Conservation (phyloP, 2,329 filamentous ascomycete species). For the Grosmannia clavigera region DNA sequence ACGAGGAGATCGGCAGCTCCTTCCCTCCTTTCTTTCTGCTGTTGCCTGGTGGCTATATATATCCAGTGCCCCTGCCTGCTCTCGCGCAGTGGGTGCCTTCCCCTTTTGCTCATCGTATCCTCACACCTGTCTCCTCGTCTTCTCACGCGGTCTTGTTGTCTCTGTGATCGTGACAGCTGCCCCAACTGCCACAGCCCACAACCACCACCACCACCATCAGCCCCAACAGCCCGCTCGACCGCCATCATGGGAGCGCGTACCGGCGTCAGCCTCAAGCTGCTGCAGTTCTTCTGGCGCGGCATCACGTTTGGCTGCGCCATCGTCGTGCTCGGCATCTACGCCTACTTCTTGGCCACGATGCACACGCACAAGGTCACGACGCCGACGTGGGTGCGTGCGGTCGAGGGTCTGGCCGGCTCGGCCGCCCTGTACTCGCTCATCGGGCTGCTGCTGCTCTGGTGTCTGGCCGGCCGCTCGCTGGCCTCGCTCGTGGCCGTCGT, state of each 20-base stretch:
- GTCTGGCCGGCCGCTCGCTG: conserved; percentile 60
- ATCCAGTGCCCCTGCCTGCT: neutral
- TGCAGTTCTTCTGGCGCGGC: conserved; percentile 59
- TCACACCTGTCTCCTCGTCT: no score
- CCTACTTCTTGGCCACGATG: conserved; percentile 71
- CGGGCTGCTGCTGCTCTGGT: conserved; percentile 66
- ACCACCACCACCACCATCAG: neutral
- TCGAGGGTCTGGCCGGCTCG: conserved; percentile 65
- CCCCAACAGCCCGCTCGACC: neutral
- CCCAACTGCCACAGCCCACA: neutral
- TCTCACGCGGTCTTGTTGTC: no score
- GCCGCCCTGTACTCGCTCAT: conserved; percentile 63
- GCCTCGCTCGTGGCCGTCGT: conserved; percentile 62
- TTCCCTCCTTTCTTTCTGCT: neutral
- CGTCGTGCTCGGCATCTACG: conserved; percentile 67
- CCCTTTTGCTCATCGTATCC: no score
- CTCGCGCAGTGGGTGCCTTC: no score
- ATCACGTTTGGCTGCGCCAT: conserved; percentile 62
- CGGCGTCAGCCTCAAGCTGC: conserved; percentile 52
- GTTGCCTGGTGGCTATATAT: neutral
- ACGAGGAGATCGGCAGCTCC: neutral
- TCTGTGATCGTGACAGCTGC: neutral
- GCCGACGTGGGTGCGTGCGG: conserved; percentile 53
- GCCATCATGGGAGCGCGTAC: conserved; percentile 42
- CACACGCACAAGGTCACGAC: conserved; percentile 52